Percentiles rank a stretch among this genome's conserved stretches.
These are phyloP conservation scores for Salmacisia buchloeana DNA, from an alignment of 1,284 basidiomycete species.

Conservation along the genomic window DNA sequence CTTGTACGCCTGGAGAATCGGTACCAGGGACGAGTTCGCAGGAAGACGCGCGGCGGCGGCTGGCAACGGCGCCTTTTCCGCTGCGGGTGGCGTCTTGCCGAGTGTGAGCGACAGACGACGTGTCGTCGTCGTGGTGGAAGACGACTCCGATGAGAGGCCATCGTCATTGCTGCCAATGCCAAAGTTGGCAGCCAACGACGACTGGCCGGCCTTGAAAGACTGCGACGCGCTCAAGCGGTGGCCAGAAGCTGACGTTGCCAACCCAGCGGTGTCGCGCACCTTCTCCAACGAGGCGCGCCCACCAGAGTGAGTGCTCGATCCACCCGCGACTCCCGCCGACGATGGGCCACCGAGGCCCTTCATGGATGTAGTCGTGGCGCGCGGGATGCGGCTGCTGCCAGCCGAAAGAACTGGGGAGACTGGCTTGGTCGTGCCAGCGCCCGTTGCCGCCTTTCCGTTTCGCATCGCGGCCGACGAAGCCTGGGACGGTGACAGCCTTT, in stretches of 20 bases:
- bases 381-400: constrained; percentile 5
- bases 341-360: not conserved
- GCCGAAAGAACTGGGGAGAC: not conserved
- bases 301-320: not conserved
- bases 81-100: not conserved
- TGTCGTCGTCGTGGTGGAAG: not conserved
- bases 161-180: constrained; percentile 28
- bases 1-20: constrained; percentile 41
- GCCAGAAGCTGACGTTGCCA: not conserved
- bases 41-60: constrained; percentile 7
- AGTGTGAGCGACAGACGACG: constrained; percentile 5
- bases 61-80: constrained; percentile 8
- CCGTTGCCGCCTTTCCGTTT: not conserved
- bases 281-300: constrained; percentile 5
- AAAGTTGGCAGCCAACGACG: constrained; percentile 39
- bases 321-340: not conserved
- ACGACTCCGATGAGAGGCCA: constrained; percentile 11
- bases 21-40: constrained; percentile 22
- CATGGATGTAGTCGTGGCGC: not conserved
- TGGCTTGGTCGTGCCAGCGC: not conserved
- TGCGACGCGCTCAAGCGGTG: constrained; percentile 2
- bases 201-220: constrained; percentile 21
- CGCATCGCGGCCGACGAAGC: not conserved
- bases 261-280: constrained; percentile 3
- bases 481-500: not conserved